Conservation (phyloP, 1,139 yeast species). For the Scheffersomyces stambukii region DNA sequence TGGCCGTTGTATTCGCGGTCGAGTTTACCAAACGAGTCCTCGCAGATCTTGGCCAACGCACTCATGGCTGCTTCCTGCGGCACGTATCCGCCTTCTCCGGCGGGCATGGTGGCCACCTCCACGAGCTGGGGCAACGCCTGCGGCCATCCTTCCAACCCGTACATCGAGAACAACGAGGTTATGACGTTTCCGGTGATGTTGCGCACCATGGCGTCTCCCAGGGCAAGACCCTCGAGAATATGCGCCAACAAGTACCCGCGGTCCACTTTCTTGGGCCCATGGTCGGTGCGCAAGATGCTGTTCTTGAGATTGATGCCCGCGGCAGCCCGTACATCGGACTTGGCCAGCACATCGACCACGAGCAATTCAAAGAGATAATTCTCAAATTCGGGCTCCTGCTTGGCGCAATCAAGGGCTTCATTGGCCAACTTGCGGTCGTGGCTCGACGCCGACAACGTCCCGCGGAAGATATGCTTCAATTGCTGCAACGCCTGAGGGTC, state of each 20-base stretch:
- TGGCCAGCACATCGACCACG: constrained; percentile 44
- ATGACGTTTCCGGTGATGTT: constrained; percentile 90
- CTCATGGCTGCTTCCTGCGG: constrained; percentile 68
- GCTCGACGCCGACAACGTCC: constrained; percentile 59
- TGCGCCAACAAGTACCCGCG: constrained; percentile 57
- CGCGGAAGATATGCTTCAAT: constrained; percentile 57
- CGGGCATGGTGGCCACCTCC: constrained; percentile 39
- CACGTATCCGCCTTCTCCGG: constrained; percentile 16
- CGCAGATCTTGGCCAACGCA: constrained; percentile 84
- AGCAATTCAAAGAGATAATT: constrained; percentile 73
- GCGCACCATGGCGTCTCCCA: constrained; percentile 58
- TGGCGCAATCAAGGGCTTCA: constrained; percentile 66
- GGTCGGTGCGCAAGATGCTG: constrained; percentile 41
- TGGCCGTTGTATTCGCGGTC: constrained; percentile 63
- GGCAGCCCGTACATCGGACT: constrained; percentile 70
- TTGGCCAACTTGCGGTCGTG: constrained; percentile 56
- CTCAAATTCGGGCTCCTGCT: constrained; percentile 67
- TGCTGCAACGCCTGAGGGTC: constrained; percentile 59
- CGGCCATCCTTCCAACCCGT: constrained; percentile 75
- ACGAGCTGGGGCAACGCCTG: constrained; percentile 64
- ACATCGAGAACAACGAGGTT: constrained; percentile 71
- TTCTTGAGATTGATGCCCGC: constrained; percentile 87
- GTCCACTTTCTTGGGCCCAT: constrained; percentile 19
- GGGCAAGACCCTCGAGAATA: constrained; percentile 66
- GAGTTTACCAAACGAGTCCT: constrained; percentile 61